Base-by-base conservation (phyloP, 768 basidiomycete genomes). In the Gloeophyllum trabeum region DNA sequence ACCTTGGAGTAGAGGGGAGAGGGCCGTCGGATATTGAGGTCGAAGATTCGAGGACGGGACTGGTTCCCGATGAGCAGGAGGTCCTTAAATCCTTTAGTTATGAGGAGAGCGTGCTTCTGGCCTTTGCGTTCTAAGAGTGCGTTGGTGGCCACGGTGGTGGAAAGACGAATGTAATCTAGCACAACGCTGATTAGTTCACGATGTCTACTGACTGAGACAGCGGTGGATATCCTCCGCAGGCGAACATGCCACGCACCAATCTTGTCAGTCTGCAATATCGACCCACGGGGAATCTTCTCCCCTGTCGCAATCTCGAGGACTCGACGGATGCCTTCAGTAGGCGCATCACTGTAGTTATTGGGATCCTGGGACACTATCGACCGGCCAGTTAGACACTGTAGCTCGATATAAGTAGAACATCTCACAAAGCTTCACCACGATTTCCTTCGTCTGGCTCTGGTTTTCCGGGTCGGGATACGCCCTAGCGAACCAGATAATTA, bases 81-180 rank as follows among this genome's bases (percentile, higher is more conserved):
- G 59, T 96, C 93, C 56, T 78, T 79, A 70, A 93, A 94, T 0
- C 91, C 91, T 46, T 77, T 77, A 1, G 94, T 97, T 53, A 93
- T 94, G 12, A 96, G 64, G 25, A 98, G 67, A 0, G 90, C 93
- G 46, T 94, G 90, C 47, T 79, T 81, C 52, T 90, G 84, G 1
- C 94, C 94, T 59, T 94, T 93, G 37, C 94, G 80, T 54, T 98
- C 94, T 4, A 98, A 73, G 0, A 98, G 72, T 0, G 94, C 93
- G 53, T 97, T 98, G 14, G 94, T 98, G 0, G 92, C 93, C 3
- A 97, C 90, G 0, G 94, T 98, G 0, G 93, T 96, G 1, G 88
- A 91, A 5, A 94, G 65, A 14, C 91, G 77, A 48, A 94, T 89
- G 55, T 90, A 92, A 54, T 94, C 91, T 90, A 45, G 7, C 36